Base-by-base conservation (phyloP, 208 protist genomes). In the Endotrypanum monterogeii region DNA sequence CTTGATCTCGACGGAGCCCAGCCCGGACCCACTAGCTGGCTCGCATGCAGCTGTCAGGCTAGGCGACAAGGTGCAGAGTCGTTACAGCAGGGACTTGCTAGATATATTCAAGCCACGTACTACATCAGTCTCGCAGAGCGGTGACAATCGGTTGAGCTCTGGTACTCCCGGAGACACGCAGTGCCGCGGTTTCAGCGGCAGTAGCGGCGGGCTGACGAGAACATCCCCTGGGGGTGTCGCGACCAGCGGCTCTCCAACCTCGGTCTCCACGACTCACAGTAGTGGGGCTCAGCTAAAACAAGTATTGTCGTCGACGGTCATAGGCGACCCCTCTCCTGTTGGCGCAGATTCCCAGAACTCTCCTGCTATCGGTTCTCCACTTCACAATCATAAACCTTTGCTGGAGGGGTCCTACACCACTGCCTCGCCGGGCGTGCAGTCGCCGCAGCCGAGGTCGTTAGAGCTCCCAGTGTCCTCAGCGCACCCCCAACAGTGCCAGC, bases 361-460 rank as follows among this genome's bases (percentile, higher is more conserved):
- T 23, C 44, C 11, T 8, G 39, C 60, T 9, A 44, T 9, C n/a
- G 44, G 32, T 5, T 37, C 12, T 30, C 16, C 60, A 46, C 37
- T 7, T 37, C 23, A 46, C 28, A 23, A 4, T 8, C 37, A 30
- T 48, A 23, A 44, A 37, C 37, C 60, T 28, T 39, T 20, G 32
- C 18, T 39, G 2, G 30, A 30, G n/a, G 9, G 35, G 44, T 48
- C 60, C 37, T 65, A 30, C n/a, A 28, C 60, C 44, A 23, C 60
- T 14, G 16, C 30, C 66, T 78, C 74, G 0, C 74, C 74, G 46
- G 73, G 71, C 37, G 73, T 46, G 8, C 73, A 77, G 30, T 65
- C 65, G 14, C 73, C 73, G 16, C 12, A 9, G 16, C 35, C 14
- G 25, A 20, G 51, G 68, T 14, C 55, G n/a, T 73, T n/a, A n/a